phyloP scores from a whole-genome alignment of 495 filamentous ascomycete species.

The Polyplosphaeria fusca region DNA sequence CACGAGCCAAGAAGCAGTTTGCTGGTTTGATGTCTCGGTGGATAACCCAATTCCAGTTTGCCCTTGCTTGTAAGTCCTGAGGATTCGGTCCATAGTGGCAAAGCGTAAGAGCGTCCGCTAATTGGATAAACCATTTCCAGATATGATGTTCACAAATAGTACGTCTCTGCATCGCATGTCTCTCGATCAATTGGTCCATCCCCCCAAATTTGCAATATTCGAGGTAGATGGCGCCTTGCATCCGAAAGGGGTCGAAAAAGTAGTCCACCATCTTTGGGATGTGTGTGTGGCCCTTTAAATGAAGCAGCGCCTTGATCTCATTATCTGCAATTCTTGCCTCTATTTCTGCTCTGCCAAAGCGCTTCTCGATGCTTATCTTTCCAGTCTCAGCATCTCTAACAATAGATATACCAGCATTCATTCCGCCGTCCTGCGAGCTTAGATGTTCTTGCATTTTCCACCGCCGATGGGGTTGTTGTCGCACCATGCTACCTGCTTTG shows the following conservation, averaged over 20 bases:
- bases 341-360: too few relatives aligned
- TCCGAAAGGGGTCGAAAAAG: neutral
- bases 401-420: neutral
- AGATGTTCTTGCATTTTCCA: too few relatives aligned
- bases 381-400: neutral
- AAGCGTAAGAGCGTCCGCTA: slow-evolving; percentile 2
- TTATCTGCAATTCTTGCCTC: too few relatives aligned
- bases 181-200: neutral
- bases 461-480: too few relatives aligned
- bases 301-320: neutral
- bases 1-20: slow-evolving; percentile 1
- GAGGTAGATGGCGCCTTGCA: slow-evolving; percentile 6
- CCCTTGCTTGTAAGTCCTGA: neutral
- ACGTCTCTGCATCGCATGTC: neutral
- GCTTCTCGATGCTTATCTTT: neutral
- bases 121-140: slow-evolving; percentile 11
- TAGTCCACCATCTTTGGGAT: slow-evolving; percentile 6
- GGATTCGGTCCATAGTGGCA: slow-evolving; percentile 5
- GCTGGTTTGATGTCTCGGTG: slow-evolving; percentile 10
- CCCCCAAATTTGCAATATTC: neutral
- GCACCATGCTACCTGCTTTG: too few relatives aligned
- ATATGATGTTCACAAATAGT: neutral
- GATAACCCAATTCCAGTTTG: neutral
- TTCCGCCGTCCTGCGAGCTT: too few relatives aligned
- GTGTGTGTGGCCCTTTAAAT: neutral